A percentile compares a stretch with the other conserved stretches of the same genome.
Conservation (phyloP, 805 yeast genomes). For the Wickerhamiella musiphila region DNA sequence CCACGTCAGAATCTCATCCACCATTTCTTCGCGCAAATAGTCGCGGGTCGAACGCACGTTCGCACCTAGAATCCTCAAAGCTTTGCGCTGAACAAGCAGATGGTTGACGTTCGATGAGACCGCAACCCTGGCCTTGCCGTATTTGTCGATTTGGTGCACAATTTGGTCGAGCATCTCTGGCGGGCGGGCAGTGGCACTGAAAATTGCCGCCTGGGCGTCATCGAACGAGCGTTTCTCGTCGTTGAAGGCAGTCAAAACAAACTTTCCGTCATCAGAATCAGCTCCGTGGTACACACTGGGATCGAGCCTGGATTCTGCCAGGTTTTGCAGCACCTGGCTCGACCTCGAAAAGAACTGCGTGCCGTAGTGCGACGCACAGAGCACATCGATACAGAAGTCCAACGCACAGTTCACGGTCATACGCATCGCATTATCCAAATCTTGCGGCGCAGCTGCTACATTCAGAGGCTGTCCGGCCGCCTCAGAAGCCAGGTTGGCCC, state of each 20-base stretch:
- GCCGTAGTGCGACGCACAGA: slow-evolving; percentile 13
- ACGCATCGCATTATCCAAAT: slow-evolving; percentile 34
- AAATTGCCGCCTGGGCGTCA: slow-evolving; percentile 54
- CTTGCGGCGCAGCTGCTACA: slow-evolving; percentile 26
- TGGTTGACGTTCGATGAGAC: slow-evolving; percentile 35
- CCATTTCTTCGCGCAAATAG: slow-evolving; percentile 63
- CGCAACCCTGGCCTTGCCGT: slow-evolving; percentile 56
- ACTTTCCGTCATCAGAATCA: slow-evolving; percentile 32
- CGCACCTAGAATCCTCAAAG: slow-evolving; percentile 35
- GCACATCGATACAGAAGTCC: slow-evolving; percentile 21
- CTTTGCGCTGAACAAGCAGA: slow-evolving; percentile 36
- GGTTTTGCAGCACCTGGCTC: slow-evolving; percentile 17
- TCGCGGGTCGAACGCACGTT: slow-evolving; percentile 54
- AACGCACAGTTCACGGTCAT: slow-evolving; percentile 14
- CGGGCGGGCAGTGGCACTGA: slow-evolving; percentile 44
- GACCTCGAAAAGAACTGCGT: slow-evolving; percentile 15
- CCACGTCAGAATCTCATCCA: slow-evolving; percentile 56
- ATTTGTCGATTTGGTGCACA: slow-evolving; percentile 38
- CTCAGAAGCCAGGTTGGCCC: too few species aligned
- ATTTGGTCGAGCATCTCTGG: slow-evolving; percentile 57
- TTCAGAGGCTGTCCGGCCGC: slow-evolving; percentile 12
- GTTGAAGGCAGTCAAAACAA: slow-evolving; percentile 48
- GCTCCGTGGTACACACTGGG: slow-evolving; percentile 30
- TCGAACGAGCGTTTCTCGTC: slow-evolving; percentile 61
- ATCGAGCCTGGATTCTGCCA: slow-evolving; percentile 23